phyloP scores from a whole-genome alignment of 2,329 filamentous ascomycete genomes.

The Cladosporium halotolerans region DNA sequence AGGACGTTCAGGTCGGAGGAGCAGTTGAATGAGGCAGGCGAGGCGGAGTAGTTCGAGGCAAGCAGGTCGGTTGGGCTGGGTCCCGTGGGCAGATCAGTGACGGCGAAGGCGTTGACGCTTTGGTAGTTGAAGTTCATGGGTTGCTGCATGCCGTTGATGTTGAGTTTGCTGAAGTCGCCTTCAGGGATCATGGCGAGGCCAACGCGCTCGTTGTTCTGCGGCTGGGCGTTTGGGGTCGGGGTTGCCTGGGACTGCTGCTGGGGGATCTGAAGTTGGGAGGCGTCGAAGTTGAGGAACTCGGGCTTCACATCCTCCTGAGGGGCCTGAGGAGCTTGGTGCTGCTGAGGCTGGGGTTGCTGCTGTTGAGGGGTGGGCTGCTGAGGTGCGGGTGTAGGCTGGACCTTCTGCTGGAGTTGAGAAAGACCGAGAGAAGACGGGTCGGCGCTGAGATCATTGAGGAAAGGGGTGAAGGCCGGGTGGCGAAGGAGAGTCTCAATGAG shows the following conservation, averaged over 20 bases:
- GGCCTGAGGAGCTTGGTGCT: conserved; percentile 24
- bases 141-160: conserved; percentile 46
- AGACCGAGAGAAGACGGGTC: conserved; percentile 31
- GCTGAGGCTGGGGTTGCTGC: conserved; percentile 15
- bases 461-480: conserved; percentile 43
- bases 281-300: conserved; percentile 33
- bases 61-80: conserved; percentile 24
- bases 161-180: conserved; percentile 68
- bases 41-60: conserved; percentile 13
- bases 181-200: conserved; percentile 81
- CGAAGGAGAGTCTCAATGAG: conserved; percentile 68
- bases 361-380: conserved; percentile 14
- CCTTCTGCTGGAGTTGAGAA: conserved; percentile 21
- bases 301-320: conserved; percentile 33
- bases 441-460: conserved; percentile 39
- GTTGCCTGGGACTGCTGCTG: conserved; percentile 12
- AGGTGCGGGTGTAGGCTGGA: conserved; percentile 14
- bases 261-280: conserved; percentile 31
- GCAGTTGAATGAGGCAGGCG: conserved; percentile 7
- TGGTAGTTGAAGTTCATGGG: conserved; percentile 39
- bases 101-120: conserved; percentile 30
- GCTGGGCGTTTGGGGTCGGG: conserved; percentile 17
- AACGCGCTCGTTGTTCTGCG: conserved; percentile 42
- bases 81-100: conserved; percentile 22
- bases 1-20: conserved; percentile 20